Evolutionary conservation across 2,329 filamentous ascomycete genomes (phyloP).

Genomic region (Chlorencoelia australis): DNA sequence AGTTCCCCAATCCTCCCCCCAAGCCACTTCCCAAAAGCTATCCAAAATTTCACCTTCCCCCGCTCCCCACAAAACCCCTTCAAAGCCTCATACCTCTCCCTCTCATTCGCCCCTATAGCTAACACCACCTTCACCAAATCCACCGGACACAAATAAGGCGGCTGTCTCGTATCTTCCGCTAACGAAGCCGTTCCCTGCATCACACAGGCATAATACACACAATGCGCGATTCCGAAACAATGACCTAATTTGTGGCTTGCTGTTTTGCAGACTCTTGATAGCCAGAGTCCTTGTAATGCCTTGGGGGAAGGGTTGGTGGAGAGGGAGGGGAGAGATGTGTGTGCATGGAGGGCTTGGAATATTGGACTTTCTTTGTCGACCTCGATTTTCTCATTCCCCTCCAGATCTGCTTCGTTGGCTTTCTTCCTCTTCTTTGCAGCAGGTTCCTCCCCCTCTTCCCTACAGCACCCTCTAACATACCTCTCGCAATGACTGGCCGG

Average conservation of each 20-base stretch:
- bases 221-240: slow-evolving; percentile 57
- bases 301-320: slow-evolving; percentile 13
- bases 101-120: slow-evolving; percentile 23
- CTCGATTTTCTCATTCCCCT: not conserved
- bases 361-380: slow-evolving; percentile 21
- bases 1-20: slow-evolving; percentile 17
- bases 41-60: slow-evolving; percentile 35
- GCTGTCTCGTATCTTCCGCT: slow-evolving; percentile 49
- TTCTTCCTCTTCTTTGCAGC: slow-evolving; percentile 1
- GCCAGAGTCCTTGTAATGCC: slow-evolving; percentile 39
- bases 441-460: not conserved
- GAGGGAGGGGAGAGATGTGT: slow-evolving; percentile 9
- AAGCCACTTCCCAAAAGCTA: slow-evolving; percentile 37
- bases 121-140: slow-evolving; percentile 45
- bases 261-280: slow-evolving; percentile 46
- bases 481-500: slow-evolving; percentile 49
- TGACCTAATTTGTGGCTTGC: slow-evolving; percentile 57
- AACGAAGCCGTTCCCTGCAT: slow-evolving; percentile 52
- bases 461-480: slow-evolving; percentile 33
- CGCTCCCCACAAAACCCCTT: slow-evolving; percentile 33
- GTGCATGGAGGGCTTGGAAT: slow-evolving; percentile 27
- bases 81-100: slow-evolving; percentile 32
- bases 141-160: slow-evolving; percentile 52
- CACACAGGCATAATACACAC: slow-evolving; percentile 52
- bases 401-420: too few relatives aligned